Base-by-base conservation (phyloP, 352 stramenopile genomes). In the Globisporangium cylindrosporum region DNA sequence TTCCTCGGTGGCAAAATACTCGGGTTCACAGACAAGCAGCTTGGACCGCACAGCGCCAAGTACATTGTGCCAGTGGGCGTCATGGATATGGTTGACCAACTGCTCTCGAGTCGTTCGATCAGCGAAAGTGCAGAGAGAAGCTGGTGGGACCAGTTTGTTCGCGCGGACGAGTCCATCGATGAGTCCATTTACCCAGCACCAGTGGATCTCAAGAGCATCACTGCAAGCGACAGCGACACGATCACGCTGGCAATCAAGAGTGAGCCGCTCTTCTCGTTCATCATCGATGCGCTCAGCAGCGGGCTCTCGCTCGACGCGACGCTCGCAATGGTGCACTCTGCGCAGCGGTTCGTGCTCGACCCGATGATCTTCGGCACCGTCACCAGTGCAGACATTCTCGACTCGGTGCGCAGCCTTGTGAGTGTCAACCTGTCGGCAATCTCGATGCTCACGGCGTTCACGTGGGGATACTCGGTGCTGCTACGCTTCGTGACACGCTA, bases 381-480 rank as follows among this genome's bases (percentile, higher is more conserved):
- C 36, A 67, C 67, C 9, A 54, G 65, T 32, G 43, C 61, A 1
- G 69, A 81, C 59, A 46, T 81, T n/a, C 49, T 72, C 48, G 58
- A 65, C 10, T 66, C 68, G 14, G 69, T 86, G 0, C 78, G 78
- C 36, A 70, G 76, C 25, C 59, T 86, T n/a, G 66, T 75, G 48
- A 69, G 59, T 3, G 57, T 76, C 24, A 86, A 86, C 48, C 54
- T 86, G 25, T 69, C 76, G 20, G 69, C 68, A 41, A 73, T 86
- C 49, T 68, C 70, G 29, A 62, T 75, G 69, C 66, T 84, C 38
- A 68, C 79, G 54, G 62, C 72, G 3, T 75, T 67, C 32, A 62
- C 75, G 12, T 86, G 78, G 78, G 76, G 76, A 8, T 86, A 77
- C 55, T 74, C 78, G 55, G 63, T 86, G 46, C 65, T 79, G 36